phyloP scores from a whole-genome alignment of 1,284 basidiomycete genomes.

The Xerocomus amazonicus region DNA sequence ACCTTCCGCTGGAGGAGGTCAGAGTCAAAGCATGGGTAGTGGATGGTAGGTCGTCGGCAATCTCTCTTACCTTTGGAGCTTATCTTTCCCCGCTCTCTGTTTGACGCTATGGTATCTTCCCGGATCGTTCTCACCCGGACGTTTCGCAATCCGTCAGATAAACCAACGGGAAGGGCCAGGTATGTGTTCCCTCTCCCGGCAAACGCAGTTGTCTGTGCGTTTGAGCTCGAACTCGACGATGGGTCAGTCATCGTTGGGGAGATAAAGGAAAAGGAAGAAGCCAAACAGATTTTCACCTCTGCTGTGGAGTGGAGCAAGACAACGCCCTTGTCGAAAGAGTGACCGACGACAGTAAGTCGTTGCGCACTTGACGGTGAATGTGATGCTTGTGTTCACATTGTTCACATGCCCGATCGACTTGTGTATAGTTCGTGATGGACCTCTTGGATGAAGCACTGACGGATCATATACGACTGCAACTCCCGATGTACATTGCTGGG shows the following conservation, averaged over 20 bases:
- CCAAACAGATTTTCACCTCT: slow-evolving; percentile 39
- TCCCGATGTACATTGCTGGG: slow-evolving; percentile 47
- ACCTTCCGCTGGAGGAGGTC: slow-evolving; percentile 45
- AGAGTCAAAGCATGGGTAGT: slow-evolving; percentile 40
- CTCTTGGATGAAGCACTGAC: slow-evolving; percentile 45
- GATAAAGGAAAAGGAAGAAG: slow-evolving; percentile 47
- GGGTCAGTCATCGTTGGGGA: slow-evolving; percentile 43
- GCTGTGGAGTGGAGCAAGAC: slow-evolving; percentile 41
- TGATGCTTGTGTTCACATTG: background rate
- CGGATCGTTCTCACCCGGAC: slow-evolving; percentile 47
- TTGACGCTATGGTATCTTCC: slow-evolving; percentile 42
- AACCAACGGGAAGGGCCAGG: slow-evolving; percentile 41
- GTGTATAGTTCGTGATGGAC: slow-evolving; percentile 34
- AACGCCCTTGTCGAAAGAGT: slow-evolving; percentile 49
- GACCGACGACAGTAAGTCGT: slow-evolving; percentile 48
- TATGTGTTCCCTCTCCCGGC: slow-evolving; percentile 63
- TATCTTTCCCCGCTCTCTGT: slow-evolving; percentile 3
- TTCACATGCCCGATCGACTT: background rate
- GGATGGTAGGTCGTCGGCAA: slow-evolving; percentile 38
- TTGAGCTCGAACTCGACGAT: slow-evolving; percentile 43
- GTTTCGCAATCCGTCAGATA: slow-evolving; percentile 41
- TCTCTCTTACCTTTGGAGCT: background rate
- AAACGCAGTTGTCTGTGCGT: slow-evolving; percentile 47
- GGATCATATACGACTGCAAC: slow-evolving; percentile 48
- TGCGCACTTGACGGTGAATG: slow-evolving; percentile 42